Evolutionary conservation across 768 basidiomycete genomes (phyloP).

Genomic region (Imleria badia): DNA sequence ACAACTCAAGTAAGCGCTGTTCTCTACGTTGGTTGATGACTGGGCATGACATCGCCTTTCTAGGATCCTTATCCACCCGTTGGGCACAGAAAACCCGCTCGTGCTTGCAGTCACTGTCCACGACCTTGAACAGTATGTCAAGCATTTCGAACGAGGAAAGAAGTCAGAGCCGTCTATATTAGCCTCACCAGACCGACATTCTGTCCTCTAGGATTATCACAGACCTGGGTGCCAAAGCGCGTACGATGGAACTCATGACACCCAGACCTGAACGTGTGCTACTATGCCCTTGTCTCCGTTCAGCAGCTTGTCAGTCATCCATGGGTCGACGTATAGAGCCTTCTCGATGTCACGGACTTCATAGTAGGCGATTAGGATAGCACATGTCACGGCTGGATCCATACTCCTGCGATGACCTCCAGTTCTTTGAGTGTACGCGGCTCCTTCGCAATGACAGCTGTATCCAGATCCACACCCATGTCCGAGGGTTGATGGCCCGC

Average conservation of each 20-base stretch:
- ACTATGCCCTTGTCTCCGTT: slow-evolving; percentile 87
- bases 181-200: background rate
- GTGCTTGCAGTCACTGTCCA: slow-evolving; percentile 91
- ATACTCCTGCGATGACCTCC: slow-evolving; percentile 69
- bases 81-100: slow-evolving; percentile 65
- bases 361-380: no score
- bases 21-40: background rate
- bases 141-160: slow-evolving; percentile 88
- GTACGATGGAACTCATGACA: slow-evolving; percentile 95
- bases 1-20: slow-evolving; percentile 70
- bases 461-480: slow-evolving; percentile 27
- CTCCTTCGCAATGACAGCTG: slow-evolving; percentile 32
- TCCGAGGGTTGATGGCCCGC: slow-evolving; percentile 53
- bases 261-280: slow-evolving; percentile 83
- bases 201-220: slow-evolving; percentile 61
- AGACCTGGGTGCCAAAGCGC: slow-evolving; percentile 82
- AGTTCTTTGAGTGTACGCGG: slow-evolving; percentile 63
- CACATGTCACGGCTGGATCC: slow-evolving; percentile 45
- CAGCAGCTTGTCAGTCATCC: slow-evolving; percentile 91
- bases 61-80: slow-evolving; percentile 72
- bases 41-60: background rate
- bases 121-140: slow-evolving; percentile 93
- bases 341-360: no score
- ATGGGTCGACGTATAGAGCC: slow-evolving; percentile 64
- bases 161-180: slow-evolving; percentile 52